Evolutionary conservation across 2,329 filamentous ascomycete species (phyloP), one percentile per base, ranked within the genome.

Genomic region (Simplicillium aogashimaense): DNA sequence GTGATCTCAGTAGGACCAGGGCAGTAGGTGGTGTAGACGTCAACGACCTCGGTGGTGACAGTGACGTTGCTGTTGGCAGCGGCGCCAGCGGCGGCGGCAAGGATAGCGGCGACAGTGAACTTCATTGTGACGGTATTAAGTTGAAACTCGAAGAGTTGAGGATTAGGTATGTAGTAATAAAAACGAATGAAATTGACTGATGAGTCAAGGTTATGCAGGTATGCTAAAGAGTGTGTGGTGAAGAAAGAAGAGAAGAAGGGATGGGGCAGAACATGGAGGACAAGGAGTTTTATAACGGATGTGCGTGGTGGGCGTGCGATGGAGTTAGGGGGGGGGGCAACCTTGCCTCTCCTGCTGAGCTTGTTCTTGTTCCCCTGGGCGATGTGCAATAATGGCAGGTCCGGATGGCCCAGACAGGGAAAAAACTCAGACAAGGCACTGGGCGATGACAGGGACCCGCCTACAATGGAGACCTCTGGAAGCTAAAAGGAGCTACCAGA

Each of bases 1-100:
- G 72, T 74, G 62, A 86, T 63, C 52, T 67, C 61, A 52, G 82
- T 86, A 49, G 82, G 60, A 50, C 57, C 68, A 16, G 83, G 81
- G 77, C 83, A 87, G 76, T 72, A 85, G 57, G 82, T 87, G 64
- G 74, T 78, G 68, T 76, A 76, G 43, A 67, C 63, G 43, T 76
- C 78, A 48, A 86, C 74, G 49, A 78, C 66, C 70, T 82, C 76
- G 50, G 80, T 85, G 64, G 70, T 71, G 61, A 29, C 20, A 45
- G 74, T 75, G 58, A 65, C 68, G 50, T 67, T 66, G 60, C 72
- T 72, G 54, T 56, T 55, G 59, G 68, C 70, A 54, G 66, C 63
- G 58, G 59, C 66, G 64, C 70, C 64, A 52, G 67, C 65, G 53
- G 63, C 64, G 60, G 70, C 65, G 53, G 72, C 71, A 56, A 72